Conservation (phyloP, 192 early-diverging fungal genomes). For the Backusella westeae region DNA sequence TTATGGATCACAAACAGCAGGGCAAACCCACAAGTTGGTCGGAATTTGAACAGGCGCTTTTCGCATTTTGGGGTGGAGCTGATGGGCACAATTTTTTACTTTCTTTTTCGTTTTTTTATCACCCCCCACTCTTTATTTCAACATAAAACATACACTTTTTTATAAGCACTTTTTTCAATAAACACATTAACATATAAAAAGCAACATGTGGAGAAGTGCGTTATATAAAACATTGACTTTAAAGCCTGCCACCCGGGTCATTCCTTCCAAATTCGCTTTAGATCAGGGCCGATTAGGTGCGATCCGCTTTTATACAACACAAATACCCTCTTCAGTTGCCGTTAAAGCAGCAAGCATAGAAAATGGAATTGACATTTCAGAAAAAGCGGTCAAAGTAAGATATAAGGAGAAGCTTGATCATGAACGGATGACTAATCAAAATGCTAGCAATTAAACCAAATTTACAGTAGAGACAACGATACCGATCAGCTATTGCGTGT, state of each 20-base stretch:
- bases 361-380: constrained; percentile 43
- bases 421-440: neutral
- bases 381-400: constrained; percentile 47
- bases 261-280: neutral
- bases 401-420: neutral
- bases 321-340: neutral
- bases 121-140: neutral
- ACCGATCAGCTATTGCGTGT: constrained; percentile 58
- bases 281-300: constrained; percentile 1
- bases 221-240: neutral
- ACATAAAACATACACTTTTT: neutral
- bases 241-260: neutral
- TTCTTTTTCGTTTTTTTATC: neutral
- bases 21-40: neutral
- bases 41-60: neutral
- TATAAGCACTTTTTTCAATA: neutral
- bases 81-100: neutral
- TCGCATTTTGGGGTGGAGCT: neutral
- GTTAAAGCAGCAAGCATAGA: constrained; percentile 11
- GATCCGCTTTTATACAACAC: constrained; percentile 4
- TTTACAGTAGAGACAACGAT: constrained; percentile 46
- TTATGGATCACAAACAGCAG: no score
- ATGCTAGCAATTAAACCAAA: constrained; percentile 50
- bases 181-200: neutral
- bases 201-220: neutral